Evolutionary conservation across 345 rosid species (phyloP).

Genomic region (Corymbia maculata): DNA sequence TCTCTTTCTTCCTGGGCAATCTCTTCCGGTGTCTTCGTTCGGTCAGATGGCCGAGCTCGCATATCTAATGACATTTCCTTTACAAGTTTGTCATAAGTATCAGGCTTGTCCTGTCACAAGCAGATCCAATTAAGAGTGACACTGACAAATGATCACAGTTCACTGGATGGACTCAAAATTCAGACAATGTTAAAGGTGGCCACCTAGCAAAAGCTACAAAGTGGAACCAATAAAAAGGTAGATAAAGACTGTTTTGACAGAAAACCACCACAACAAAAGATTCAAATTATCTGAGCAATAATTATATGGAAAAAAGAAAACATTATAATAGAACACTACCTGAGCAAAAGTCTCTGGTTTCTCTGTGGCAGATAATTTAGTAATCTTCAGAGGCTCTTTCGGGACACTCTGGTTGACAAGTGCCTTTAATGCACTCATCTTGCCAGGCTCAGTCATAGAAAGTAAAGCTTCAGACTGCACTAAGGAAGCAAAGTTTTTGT

Average conservation of each 20-base stretch:
- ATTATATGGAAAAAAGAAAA: background rate
- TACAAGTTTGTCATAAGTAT: constrained; percentile 55
- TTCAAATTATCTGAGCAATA: background rate
- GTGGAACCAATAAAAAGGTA: background rate
- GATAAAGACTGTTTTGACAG: background rate
- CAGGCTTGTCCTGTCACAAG: constrained; percentile 24
- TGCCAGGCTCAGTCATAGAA: constrained; percentile 57
- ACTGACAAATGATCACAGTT: background rate
- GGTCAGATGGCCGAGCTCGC: constrained; percentile 78
- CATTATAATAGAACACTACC: constrained; percentile 16
- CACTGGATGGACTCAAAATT: background rate
- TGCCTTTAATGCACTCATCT: constrained; percentile 53
- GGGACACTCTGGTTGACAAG: constrained; percentile 30
- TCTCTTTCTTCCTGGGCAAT: constrained; percentile 91
- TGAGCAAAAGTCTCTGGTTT: constrained; percentile 12
- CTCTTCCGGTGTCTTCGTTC: constrained; percentile 91
- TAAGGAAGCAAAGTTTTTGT: constrained; percentile 56
- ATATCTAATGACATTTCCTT: constrained; percentile 49
- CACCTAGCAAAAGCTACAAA: background rate
- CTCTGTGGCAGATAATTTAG: constrained; percentile 5
- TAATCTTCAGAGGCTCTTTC: constrained; percentile 23
- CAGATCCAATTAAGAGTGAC: background rate
- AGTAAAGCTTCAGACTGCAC: constrained; percentile 46
- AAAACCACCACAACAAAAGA: background rate
- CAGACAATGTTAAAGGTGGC: background rate